These are phyloP conservation scores for Amanita brunnescens DNA, from an alignment of 768 basidiomycete species.

Conservation along the genomic window DNA sequence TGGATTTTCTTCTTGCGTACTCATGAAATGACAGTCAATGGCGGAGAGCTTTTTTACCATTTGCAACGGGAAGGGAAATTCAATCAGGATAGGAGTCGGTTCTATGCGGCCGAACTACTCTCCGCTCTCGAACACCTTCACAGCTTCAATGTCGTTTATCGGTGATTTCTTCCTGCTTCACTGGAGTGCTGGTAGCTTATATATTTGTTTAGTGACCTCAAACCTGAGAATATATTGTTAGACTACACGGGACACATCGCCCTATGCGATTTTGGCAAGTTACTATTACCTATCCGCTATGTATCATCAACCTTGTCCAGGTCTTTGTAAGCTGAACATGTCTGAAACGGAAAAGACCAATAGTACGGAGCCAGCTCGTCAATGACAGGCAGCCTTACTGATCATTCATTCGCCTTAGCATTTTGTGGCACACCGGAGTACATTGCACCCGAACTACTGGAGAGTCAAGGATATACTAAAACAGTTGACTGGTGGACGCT, in stretches of 20 bases:
- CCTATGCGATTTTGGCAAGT: conserved; percentile 85
- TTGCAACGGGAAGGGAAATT: conserved; percentile 95
- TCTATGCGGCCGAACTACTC: conserved; percentile 96
- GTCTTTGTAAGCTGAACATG: conserved; percentile 96
- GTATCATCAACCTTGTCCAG: conserved; percentile 21
- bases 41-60: conserved; percentile 97
- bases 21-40: conserved; percentile 57
- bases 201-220: conserved; percentile 60
- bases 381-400: neutral
- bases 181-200: neutral
- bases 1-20: conserved; percentile 1
- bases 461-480: conserved; percentile 94
- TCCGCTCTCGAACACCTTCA: conserved; percentile 95
- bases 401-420: conserved; percentile 32
- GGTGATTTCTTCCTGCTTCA: conserved; percentile 36
- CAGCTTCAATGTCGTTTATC: conserved; percentile 96
- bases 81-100: conserved; percentile 86
- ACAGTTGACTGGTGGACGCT: conserved; percentile 99
- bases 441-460: conserved; percentile 94
- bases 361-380: conserved; percentile 37
- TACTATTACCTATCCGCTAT: neutral
- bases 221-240: conserved; percentile 95
- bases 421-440: conserved; percentile 99
- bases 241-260: conserved; percentile 99
- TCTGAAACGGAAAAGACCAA: conserved; percentile 96